Conservation (phyloP, 441 rosid genomes). For the Cnidoscolus chayamansa region DNA sequence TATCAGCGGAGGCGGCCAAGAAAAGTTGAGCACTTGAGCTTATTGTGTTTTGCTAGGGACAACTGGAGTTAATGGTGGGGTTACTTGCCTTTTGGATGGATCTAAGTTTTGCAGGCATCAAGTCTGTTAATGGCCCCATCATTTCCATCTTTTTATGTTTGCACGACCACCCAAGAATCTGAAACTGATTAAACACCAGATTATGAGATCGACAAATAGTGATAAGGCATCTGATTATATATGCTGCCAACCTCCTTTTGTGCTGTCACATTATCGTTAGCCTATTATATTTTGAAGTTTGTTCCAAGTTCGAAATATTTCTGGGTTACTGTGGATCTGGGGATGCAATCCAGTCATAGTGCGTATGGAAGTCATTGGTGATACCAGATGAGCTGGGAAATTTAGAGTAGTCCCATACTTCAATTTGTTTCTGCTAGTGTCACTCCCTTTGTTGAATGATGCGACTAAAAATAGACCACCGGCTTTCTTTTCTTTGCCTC, state of each 20-base stretch:
- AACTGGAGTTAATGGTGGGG: constrained; percentile 8
- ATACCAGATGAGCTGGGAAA: no score
- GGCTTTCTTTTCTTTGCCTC: no score
- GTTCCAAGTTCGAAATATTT: no score
- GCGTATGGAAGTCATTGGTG: no score
- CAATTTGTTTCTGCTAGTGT: no score
- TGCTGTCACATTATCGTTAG: background rate
- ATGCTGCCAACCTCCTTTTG: background rate
- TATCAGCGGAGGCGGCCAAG: background rate
- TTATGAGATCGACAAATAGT: no score
- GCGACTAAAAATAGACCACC: no score
- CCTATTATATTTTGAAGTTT: no score
- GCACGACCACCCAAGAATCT: background rate
- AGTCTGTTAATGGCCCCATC: background rate
- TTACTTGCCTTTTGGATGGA: background rate
- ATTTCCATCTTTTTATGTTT: background rate
- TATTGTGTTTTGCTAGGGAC: background rate
- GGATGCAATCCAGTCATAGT: no score
- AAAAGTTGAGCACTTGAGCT: background rate
- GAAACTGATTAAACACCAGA: background rate
- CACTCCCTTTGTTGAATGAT: no score
- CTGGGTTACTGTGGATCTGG: no score
- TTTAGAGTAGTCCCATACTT: no score
- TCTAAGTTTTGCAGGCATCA: background rate
- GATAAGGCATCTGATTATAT: background rate